phyloP scores from a whole-genome alignment of 805 yeast species.

The Zygosaccharomyces gambellarensis region DNA sequence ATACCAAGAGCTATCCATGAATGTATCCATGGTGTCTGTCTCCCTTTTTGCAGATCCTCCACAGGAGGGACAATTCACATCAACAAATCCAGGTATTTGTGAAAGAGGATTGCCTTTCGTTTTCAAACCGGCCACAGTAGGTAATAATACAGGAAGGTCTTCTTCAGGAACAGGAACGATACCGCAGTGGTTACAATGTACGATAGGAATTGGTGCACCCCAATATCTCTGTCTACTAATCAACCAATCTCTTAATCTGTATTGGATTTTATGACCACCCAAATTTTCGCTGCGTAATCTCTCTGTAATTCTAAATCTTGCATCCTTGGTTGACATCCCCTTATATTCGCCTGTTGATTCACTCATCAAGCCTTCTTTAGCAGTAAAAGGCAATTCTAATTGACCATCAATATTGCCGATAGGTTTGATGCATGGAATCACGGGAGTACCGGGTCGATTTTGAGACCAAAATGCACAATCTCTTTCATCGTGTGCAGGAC shows the following conservation, averaged over 20 bases:
- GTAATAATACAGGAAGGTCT: slow-evolving; percentile 78
- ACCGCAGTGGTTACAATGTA: slow-evolving; percentile 85
- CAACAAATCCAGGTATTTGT: slow-evolving; percentile 59
- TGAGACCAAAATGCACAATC: slow-evolving; percentile 76
- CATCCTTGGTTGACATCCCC: slow-evolving; percentile 50
- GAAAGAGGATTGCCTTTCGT: slow-evolving; percentile 66
- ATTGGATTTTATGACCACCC: slow-evolving; percentile 51
- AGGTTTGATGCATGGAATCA: slow-evolving; percentile 46
- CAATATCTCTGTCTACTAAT: slow-evolving; percentile 92
- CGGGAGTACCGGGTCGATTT: slow-evolving; percentile 47
- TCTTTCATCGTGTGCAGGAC: slow-evolving; percentile 88
- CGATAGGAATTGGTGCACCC: slow-evolving; percentile 98
- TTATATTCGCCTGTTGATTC: slow-evolving; percentile 43
- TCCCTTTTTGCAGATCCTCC: slow-evolving; percentile 71
- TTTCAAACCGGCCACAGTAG: slow-evolving; percentile 47
- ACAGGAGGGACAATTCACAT: slow-evolving; percentile 79
- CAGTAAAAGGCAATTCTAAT: slow-evolving; percentile 34
- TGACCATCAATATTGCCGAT: slow-evolving; percentile 15
- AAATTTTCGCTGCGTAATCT: slow-evolving; percentile 36
- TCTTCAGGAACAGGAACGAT: slow-evolving; percentile 86
- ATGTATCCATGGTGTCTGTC: slow-evolving; percentile 98
- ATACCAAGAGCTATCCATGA: slow-evolving; percentile 98
- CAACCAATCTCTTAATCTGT: slow-evolving; percentile 85
- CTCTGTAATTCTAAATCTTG: slow-evolving; percentile 43
- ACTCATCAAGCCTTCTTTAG: slow-evolving; percentile 46